These are phyloP conservation scores for Bacterosira constricta DNA, from an alignment of 108 stramenopile species.

Conservation along the genomic window DNA sequence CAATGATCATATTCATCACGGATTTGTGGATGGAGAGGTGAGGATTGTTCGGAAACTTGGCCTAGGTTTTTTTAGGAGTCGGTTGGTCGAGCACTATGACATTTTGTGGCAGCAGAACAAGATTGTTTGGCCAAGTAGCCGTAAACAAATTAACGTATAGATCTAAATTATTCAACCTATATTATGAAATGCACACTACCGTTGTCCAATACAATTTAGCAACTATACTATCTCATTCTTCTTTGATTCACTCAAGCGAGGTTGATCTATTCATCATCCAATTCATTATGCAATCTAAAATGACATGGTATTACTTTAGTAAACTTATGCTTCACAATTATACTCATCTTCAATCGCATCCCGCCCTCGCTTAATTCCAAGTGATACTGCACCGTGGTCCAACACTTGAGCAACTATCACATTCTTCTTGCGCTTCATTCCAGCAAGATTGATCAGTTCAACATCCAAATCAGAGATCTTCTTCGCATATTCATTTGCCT, in stretches of 20 bases:
- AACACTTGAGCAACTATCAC: neutral
- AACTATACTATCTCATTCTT: too few relatives aligned
- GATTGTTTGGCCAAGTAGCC: neutral
- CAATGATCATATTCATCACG: neutral
- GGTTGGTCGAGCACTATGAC: slow-evolving; percentile 2
- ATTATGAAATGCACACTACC: too few relatives aligned
- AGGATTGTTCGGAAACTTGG: neutral
- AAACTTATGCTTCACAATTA: too few relatives aligned
- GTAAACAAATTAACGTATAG: neutral
- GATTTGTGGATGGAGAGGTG: neutral
- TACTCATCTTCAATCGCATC: too few relatives aligned
- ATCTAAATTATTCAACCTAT: too few relatives aligned
- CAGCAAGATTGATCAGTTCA: neutral
- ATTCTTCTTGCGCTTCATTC: neutral
- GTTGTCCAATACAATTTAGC: too few relatives aligned
- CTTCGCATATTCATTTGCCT: neutral
- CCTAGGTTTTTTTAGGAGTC: neutral
- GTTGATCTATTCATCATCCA: too few relatives aligned
- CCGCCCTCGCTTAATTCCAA: too few relatives aligned
- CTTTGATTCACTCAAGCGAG: too few relatives aligned
- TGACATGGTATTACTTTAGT: neutral
- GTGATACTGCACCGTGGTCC: neutral
- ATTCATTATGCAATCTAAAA: neutral
- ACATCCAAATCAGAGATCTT: neutral
- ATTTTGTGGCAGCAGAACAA: neutral